Base-by-base conservation (phyloP, 306 rosid species). In the Inga laurina region DNA sequence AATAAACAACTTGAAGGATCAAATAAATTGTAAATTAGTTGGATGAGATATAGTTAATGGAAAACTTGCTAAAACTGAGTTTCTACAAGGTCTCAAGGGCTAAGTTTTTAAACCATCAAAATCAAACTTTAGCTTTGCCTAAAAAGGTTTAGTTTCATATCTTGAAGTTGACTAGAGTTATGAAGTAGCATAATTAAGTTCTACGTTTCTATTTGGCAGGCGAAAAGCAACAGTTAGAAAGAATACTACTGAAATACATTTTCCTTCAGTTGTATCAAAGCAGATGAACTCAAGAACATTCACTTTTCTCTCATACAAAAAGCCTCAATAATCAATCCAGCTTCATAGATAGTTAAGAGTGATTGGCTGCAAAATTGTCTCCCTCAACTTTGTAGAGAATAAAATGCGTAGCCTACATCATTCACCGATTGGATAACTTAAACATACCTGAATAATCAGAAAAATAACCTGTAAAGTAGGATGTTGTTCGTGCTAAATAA, bases 401-500 rank as follows among this genome's bases (percentile, higher is more conserved):
- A 82, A 72, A 45, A 44, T 46, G 37, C 62, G 56, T 59, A 46
- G 22, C 78, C 64, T 77, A 82, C 32, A 79, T n/a, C 77, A 8
- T 10, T 19, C 45, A 76, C 69, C 46, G 80, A 67, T 67, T 54
- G 80, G 44, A 74, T 13, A 84, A 75, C 84, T 19, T 72, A 49
- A 49, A 77, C 82, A 85, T 87, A 90, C 99, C 98, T 76, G 98
- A 91, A 87, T 54, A 75, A 88, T 96, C 97, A 37, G 97, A 85
- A 85, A 96, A 96, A 89, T 97, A 96, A 30, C 94, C 84, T 45
- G 97, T 82, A 16, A 96, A 59, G 85, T 81, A 94, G 48, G 98
- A 90, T n/a, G 99, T 90, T 82, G 97, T 94, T 85, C 91, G 97
- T 72, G 97, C 90, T 71, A 97, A 77, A 85, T 94, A 97, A 76